These are phyloP conservation scores for Kwoniella shandongensis DNA, from an alignment of 768 basidiomycete genomes.

Conservation along the genomic window DNA sequence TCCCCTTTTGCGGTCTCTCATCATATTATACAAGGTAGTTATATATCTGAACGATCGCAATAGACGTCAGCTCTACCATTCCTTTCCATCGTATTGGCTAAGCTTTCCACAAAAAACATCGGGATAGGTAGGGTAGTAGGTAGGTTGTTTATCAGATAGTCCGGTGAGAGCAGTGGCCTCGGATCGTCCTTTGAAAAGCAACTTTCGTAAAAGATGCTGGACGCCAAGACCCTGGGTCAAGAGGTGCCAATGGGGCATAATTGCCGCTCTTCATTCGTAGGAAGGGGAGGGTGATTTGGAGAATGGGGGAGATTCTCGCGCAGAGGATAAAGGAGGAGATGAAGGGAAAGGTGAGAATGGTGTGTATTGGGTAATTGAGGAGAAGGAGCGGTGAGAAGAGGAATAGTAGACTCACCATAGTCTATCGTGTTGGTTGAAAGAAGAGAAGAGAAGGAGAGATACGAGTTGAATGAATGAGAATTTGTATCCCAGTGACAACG, in stretches of 20 bases:
- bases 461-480: conserved; percentile 3
- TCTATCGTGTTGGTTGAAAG: neutral
- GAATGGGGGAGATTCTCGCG: neutral
- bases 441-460: neutral
- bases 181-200: conserved; percentile 7
- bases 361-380: neutral
- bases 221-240: conserved; percentile 46
- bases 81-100: neutral
- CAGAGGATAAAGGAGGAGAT: neutral
- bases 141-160: conserved; percentile 23
- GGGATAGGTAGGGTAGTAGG: neutral
- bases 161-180: conserved; percentile 31
- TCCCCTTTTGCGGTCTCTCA: too few species aligned
- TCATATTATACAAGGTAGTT: too few species aligned
- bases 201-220: conserved; percentile 8
- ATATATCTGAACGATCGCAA: too few species aligned
- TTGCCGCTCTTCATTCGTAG: conserved; percentile 47
- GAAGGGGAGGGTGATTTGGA: neutral
- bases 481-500: neutral
- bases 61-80: neutral
- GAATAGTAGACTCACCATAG: conserved; percentile 2
- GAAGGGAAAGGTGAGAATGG: neutral
- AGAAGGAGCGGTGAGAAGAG: neutral
- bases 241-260: conserved; percentile 51
- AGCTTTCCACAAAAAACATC: neutral